Percentiles rank a stretch among this genome's conserved stretches.
Conservation (phyloP, 2,329 filamentous ascomycete species). For the Chaetomiaceae sp. region DNA sequence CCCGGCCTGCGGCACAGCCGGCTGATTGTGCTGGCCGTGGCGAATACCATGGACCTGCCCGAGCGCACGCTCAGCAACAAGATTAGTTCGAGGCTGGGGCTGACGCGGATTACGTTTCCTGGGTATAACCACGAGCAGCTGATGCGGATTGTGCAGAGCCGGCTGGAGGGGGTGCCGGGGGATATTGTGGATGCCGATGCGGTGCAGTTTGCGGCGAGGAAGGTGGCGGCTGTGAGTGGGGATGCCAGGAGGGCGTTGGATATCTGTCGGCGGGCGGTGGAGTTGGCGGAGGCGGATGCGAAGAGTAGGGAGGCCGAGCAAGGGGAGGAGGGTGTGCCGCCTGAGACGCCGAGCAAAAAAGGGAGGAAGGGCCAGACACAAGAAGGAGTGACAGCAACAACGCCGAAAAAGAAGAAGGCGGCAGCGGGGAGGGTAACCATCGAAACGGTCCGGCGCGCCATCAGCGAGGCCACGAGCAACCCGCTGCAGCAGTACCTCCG, state of each 20-base stretch:
- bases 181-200: constrained; percentile 90
- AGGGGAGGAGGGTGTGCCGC: constrained; percentile 17
- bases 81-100: constrained; percentile 84
- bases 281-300: constrained; percentile 77
- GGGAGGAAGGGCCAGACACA: background rate
- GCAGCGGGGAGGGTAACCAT: constrained; percentile 70
- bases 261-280: constrained; percentile 91
- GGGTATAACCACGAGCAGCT: constrained; percentile 97
- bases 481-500: constrained; percentile 87
- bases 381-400: constrained; percentile 26
- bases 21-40: constrained; percentile 92
- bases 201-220: constrained; percentile 91
- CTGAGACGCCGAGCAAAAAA: constrained; percentile 58
- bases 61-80: constrained; percentile 97
- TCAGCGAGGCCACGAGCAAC: constrained; percentile 89
- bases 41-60: constrained; percentile 97
- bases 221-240: constrained; percentile 93
- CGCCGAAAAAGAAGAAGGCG: constrained; percentile 35
- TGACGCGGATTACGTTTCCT: constrained; percentile 93
- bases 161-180: constrained; percentile 80
- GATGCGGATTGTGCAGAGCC: constrained; percentile 95
- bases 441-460: constrained; percentile 86
- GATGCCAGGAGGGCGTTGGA: constrained; percentile 90
- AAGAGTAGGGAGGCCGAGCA: constrained; percentile 32
- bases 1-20: constrained; percentile 85